These are phyloP conservation scores for Phaseolus lunatus DNA, from an alignment of 306 rosid genomes.

Conservation along the genomic window DNA sequence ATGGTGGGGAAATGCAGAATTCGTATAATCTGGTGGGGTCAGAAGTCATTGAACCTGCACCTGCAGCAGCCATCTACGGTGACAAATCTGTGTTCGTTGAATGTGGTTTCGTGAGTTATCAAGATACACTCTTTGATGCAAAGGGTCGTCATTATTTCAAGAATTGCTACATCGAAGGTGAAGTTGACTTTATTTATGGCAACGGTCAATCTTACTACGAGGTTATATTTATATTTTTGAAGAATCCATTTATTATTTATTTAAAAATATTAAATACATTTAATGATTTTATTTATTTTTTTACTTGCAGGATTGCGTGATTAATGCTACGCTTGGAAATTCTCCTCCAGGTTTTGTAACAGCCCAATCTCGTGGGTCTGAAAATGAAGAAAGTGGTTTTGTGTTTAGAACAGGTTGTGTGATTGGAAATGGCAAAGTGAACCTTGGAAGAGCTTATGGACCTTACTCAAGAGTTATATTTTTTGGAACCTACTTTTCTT, in stretches of 20 bases:
- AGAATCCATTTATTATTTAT: too few relatives aligned
- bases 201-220: conserved; percentile 46
- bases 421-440: background rate
- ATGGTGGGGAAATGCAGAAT: background rate
- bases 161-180: conserved; percentile 53
- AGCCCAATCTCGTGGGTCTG: conserved; percentile 42
- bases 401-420: conserved; percentile 44
- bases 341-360: conserved; percentile 45
- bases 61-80: conserved; percentile 50
- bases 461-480: conserved; percentile 39
- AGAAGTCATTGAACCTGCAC: conserved; percentile 10
- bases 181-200: conserved; percentile 55
- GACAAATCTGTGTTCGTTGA: conserved; percentile 47
- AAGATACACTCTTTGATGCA: conserved; percentile 54
- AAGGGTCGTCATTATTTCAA: conserved; percentile 51
- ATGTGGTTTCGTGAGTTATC: conserved; percentile 51
- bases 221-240: conserved; percentile 1
- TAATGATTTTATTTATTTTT: background rate
- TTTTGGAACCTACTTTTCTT: conserved; percentile 11
- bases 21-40: background rate
- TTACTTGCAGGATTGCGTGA: conserved; percentile 33
- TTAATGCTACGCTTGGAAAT: conserved; percentile 29
- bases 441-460: conserved; percentile 36
- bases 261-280: too few relatives aligned
- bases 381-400: conserved; percentile 43